phyloP scores from a whole-genome alignment of 768 basidiomycete species.

The Dentipellis sp. region DNA sequence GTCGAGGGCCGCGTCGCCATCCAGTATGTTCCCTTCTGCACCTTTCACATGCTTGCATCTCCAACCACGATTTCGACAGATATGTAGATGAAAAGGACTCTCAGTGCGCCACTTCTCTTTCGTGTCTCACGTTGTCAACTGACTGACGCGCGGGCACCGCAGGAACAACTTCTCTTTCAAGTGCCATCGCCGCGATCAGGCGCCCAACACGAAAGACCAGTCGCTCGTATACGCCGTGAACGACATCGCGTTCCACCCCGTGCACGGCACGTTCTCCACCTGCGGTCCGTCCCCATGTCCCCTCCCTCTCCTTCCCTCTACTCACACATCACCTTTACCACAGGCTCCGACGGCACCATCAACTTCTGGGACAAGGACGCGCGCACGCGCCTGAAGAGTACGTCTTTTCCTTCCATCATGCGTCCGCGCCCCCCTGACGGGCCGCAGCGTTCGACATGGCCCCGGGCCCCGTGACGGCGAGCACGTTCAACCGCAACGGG shows the following conservation, averaged over 20 bases:
- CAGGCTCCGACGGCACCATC: slow-evolving; percentile 78
- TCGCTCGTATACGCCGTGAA: slow-evolving; percentile 49
- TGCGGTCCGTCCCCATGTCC: slow-evolving; percentile 18
- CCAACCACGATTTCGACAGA: slow-evolving; percentile 27
- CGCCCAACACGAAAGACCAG: slow-evolving; percentile 25
- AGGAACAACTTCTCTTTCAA: slow-evolving; percentile 54
- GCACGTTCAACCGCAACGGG: slow-evolving; percentile 81
- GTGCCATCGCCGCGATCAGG: slow-evolving; percentile 32
- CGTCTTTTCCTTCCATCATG: slow-evolving; percentile 12
- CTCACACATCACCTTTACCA: neutral
- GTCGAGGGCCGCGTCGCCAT: slow-evolving; percentile 91
- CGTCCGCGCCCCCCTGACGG: neutral
- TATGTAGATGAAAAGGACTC: slow-evolving; percentile 82
- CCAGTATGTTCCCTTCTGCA: slow-evolving; percentile 53
- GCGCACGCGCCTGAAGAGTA: slow-evolving; percentile 86
- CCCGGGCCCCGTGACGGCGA: slow-evolving; percentile 70
- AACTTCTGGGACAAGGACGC: slow-evolving; percentile 96
- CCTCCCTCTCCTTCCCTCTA: no score
- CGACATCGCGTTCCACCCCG: slow-evolving; percentile 45
- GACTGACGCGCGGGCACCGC: neutral
- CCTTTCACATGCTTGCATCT: neutral
- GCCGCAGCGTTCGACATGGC: slow-evolving; percentile 58
- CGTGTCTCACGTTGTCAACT: neutral
- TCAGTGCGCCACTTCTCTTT: slow-evolving; percentile 30
- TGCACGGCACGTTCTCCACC: slow-evolving; percentile 42